Evolutionary conservation across 768 basidiomycete genomes (phyloP).

Genomic region (Roridomyces roridus): DNA sequence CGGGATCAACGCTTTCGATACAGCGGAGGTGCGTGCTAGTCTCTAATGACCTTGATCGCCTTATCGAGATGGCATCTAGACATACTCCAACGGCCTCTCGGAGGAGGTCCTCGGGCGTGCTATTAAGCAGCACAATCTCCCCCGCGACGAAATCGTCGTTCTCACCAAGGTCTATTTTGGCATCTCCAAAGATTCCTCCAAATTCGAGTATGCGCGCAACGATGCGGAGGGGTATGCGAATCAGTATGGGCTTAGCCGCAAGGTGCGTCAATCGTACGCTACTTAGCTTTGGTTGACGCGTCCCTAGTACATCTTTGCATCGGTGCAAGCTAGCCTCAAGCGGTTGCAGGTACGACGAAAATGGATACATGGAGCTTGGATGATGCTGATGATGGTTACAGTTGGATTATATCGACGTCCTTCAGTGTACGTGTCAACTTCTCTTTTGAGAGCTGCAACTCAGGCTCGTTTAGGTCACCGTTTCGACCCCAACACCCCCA

Average conservation of each 20-base stretch:
- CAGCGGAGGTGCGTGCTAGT: background rate
- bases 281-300: slow-evolving; percentile 3
- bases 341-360: no score
- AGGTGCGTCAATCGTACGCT: slow-evolving; percentile 32
- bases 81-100: slow-evolving; percentile 50
- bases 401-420: slow-evolving; percentile 60
- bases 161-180: slow-evolving; percentile 51
- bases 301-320: slow-evolving; percentile 57
- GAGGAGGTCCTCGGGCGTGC: slow-evolving; percentile 57
- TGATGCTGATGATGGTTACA: no score
- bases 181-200: background rate
- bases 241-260: slow-evolving; percentile 37
- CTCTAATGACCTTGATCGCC: no score
- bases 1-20: background rate
- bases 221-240: slow-evolving; percentile 40
- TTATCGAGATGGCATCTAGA: slow-evolving; percentile 23
- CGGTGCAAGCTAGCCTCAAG: slow-evolving; percentile 48
- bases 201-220: slow-evolving; percentile 23
- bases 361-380: no score
- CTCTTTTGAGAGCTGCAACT: no score
- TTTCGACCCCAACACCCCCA: slow-evolving; percentile 45
- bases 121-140: slow-evolving; percentile 50
- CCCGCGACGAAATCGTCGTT: slow-evolving; percentile 58
- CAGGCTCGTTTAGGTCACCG: slow-evolving; percentile 28
- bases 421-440: slow-evolving; percentile 46